These are phyloP conservation scores for Fomitiporia mediterranea DNA, from an alignment of 1,284 basidiomycete genomes.

Conservation along the genomic window DNA sequence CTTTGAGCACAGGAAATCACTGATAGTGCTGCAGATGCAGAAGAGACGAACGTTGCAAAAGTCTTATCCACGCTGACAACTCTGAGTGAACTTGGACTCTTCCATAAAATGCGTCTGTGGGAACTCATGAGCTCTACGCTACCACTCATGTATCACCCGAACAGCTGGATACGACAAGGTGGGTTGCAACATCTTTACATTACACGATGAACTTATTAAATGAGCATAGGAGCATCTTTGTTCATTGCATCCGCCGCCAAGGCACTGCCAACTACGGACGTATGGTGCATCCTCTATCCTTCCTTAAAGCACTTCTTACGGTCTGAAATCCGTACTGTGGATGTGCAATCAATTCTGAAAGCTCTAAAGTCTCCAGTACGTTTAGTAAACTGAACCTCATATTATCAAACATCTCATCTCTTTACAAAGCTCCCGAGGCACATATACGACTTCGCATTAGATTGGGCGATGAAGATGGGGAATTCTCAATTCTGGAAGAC, in stretches of 20 bases:
- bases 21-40: constrained; percentile 61
- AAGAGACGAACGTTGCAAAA: constrained; percentile 89
- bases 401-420: constrained; percentile 6
- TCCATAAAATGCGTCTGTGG: constrained; percentile 92
- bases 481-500: constrained; percentile 74
- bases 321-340: constrained; percentile 78
- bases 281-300: constrained; percentile 96
- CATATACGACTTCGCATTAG: constrained; percentile 81
- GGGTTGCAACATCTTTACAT: constrained; percentile 16
- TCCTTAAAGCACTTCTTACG: constrained; percentile 82
- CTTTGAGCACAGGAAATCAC: constrained; percentile 9
- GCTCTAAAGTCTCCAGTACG: constrained; percentile 77
- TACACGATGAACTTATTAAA: no score
- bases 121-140: constrained; percentile 84
- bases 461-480: constrained; percentile 83
- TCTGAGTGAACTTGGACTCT: constrained; percentile 80
- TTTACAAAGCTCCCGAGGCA: constrained; percentile 61
- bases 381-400: constrained; percentile 11
- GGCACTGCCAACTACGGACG: constrained; percentile 77
- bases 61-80: constrained; percentile 83
- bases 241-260: constrained; percentile 84
- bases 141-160: constrained; percentile 93
- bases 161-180: constrained; percentile 96
- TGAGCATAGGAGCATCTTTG: constrained; percentile 66
- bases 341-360: constrained; percentile 69